A percentile compares a stretch with the other conserved stretches of the same genome.
Conservation (phyloP, 1,284 basidiomycete species). For the Caloboletus firmus region DNA sequence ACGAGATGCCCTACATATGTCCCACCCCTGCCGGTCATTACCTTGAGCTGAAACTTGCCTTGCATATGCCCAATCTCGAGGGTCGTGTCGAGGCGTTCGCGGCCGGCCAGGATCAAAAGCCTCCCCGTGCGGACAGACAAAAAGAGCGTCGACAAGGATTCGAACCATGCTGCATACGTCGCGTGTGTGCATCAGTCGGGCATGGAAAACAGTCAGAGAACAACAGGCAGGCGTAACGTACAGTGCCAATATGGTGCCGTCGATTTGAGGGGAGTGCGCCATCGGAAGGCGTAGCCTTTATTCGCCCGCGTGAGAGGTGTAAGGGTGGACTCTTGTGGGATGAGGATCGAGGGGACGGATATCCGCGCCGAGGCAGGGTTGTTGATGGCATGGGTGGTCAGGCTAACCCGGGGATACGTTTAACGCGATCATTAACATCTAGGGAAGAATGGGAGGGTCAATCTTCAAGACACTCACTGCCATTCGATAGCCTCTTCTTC, state of each 20-base stretch:
- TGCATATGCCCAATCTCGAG: slow-evolving; percentile 99
- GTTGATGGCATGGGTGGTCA: slow-evolving; percentile 61
- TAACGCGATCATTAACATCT: not conserved
- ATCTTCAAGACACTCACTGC: slow-evolving; percentile 68
- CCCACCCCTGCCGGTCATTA: slow-evolving; percentile 59
- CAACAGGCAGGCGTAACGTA: slow-evolving; percentile 37
- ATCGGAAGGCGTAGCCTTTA: slow-evolving; percentile 46
- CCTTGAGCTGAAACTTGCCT: slow-evolving; percentile 94
- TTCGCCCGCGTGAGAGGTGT: slow-evolving; percentile 33
- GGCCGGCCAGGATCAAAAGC: slow-evolving; percentile 87
- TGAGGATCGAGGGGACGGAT: slow-evolving; percentile 78
- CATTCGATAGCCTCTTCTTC: slow-evolving; percentile 88
- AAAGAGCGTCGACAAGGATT: slow-evolving; percentile 78
- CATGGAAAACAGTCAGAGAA: not conserved
- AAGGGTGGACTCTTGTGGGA: slow-evolving; percentile 46
- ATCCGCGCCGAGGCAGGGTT: slow-evolving; percentile 80
- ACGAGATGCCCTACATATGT: slow-evolving; percentile 82
- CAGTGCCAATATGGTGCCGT: slow-evolving; percentile 91
- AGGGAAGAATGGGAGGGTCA: not conserved
- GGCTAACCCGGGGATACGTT: slow-evolving; percentile 2
- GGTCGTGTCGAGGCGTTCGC: slow-evolving; percentile 89
- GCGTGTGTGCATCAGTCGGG: not conserved
- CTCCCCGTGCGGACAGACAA: slow-evolving; percentile 76
- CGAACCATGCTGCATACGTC: slow-evolving; percentile 78
- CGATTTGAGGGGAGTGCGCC: slow-evolving; percentile 82